These are phyloP conservation scores for Phyllosticta citribraziliensis DNA, from an alignment of 2,329 filamentous ascomycete genomes.

Conservation along the genomic window DNA sequence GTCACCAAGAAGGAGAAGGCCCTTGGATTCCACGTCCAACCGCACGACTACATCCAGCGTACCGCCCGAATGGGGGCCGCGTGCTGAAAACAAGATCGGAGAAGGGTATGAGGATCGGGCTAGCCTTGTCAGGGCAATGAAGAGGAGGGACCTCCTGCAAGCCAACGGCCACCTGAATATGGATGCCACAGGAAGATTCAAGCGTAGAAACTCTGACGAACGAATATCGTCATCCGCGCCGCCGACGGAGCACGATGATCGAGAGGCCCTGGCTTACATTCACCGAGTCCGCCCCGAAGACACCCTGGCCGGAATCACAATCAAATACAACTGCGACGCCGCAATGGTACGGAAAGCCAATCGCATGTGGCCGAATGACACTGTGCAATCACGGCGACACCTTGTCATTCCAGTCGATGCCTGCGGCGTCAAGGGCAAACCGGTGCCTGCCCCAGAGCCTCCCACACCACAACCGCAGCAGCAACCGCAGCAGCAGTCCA, in stretches of 20 bases:
- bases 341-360: conserved; percentile 80
- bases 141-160: conserved; percentile 38
- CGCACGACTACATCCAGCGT: conserved; percentile 27
- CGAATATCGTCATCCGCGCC: conserved; percentile 36
- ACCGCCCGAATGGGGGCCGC: conserved; percentile 40
- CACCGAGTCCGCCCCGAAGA: conserved; percentile 76
- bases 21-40: conserved; percentile 18
- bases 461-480: conserved; percentile 19
- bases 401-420: conserved; percentile 82
- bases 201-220: conserved; percentile 62
- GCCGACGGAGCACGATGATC: conserved; percentile 49
- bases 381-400: conserved; percentile 71
- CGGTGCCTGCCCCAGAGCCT: conserved; percentile 27
- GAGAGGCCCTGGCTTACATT: conserved; percentile 78
- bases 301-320: conserved; percentile 81
- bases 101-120: conserved; percentile 38
- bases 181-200: conserved; percentile 42
- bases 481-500: conserved; percentile 18
- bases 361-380: conserved; percentile 89
- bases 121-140: conserved; percentile 38
- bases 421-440: conserved; percentile 70
- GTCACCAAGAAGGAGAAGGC: conserved; percentile 22
- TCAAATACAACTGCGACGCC: conserved; percentile 80
- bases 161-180: conserved; percentile 31
- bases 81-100: conserved; percentile 30